Base-by-base conservation (phyloP, 805 yeast species). In the Komagataella mondaviorum region DNA sequence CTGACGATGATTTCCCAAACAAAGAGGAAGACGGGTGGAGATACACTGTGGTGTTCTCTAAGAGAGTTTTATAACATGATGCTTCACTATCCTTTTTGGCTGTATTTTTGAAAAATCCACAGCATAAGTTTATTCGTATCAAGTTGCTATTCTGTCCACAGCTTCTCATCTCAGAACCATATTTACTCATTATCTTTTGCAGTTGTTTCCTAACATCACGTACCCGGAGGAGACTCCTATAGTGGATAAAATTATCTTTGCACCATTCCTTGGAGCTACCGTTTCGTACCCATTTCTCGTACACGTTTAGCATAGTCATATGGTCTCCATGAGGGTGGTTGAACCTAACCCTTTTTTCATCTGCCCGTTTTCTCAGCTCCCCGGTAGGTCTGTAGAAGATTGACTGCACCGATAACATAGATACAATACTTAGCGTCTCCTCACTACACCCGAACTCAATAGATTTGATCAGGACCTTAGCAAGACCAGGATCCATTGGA, bases 401-500 rank as follows among this genome's bases (percentile, higher is more conserved):
- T 8, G 85, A 81, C 48, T 87, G 93, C 4, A 90, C 96, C 0
- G 96, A 85, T 0, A 93, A 72, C 96, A 93, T 88, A 0, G 98
- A 82, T 39, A 91, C 85, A 4, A 91, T 85, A 0, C 85, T 83
- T 6, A 87, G 67, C 23, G 89, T 82, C 53, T 88, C 97, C 46
- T 83, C 86, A 0, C 88, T 77, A 57, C 97, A 91, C 6, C 73
- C 76, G 57, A 78, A 79, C 45, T 79, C 80, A 12, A 80, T 80
- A 3, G 95, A 81, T 23, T 83, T 78, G 45, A 93, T 72, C 48
- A 95, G 69, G 0, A 96, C 78, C 61, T 86, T 86, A 1, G 98
- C 85, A 50, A 90, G 69, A 53, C 85, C 78, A 1, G 99, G 99
- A 55, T 88, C 96, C 76, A 90, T 86, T 0, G 99, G 99, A 59